These are phyloP conservation scores for Verticillium dahliae DNA, from an alignment of 2,329 filamentous ascomycete genomes.

Conservation along the genomic window DNA sequence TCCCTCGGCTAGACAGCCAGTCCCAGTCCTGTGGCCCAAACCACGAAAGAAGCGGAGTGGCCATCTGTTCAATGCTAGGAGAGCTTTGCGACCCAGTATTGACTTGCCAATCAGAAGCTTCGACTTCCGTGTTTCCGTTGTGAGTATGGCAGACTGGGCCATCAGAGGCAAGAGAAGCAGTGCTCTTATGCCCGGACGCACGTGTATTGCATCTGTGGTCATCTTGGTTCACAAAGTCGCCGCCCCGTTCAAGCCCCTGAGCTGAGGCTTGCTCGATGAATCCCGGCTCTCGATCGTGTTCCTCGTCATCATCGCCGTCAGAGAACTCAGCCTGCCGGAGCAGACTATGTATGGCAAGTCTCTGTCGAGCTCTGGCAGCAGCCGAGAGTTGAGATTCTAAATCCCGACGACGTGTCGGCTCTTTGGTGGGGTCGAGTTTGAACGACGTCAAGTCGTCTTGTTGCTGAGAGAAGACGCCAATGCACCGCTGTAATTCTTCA, in stretches of 20 bases:
- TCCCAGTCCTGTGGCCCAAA: slow-evolving; percentile 5
- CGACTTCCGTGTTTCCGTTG: background rate
- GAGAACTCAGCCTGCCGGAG: slow-evolving; percentile 18
- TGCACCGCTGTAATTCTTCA: slow-evolving; percentile 16
- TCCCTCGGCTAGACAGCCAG: slow-evolving; percentile 5
- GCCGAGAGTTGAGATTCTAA: slow-evolving; percentile 10
- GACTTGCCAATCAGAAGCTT: background rate
- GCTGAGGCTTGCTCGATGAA: background rate
- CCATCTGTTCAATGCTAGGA: background rate
- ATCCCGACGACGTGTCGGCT: slow-evolving; percentile 3
- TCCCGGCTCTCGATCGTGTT: slow-evolving; percentile 1
- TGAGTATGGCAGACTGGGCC: background rate
- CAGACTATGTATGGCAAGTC: slow-evolving; percentile 21
- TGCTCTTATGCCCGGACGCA: background rate
- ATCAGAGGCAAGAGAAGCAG: background rate
- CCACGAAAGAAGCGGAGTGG: background rate
- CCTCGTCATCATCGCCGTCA: slow-evolving; percentile 16
- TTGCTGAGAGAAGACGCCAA: slow-evolving; percentile 11
- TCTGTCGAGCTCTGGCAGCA: slow-evolving; percentile 14
- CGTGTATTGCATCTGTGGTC: background rate
- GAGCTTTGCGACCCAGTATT: background rate
- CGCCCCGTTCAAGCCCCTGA: background rate
- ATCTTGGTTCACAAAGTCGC: background rate
- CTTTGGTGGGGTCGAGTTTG: background rate
- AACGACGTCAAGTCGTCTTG: background rate